A percentile compares a stretch with the other conserved stretches of the same genome.
Evolutionary conservation across 805 yeast species (phyloP).

Genomic region (Candida pini): DNA sequence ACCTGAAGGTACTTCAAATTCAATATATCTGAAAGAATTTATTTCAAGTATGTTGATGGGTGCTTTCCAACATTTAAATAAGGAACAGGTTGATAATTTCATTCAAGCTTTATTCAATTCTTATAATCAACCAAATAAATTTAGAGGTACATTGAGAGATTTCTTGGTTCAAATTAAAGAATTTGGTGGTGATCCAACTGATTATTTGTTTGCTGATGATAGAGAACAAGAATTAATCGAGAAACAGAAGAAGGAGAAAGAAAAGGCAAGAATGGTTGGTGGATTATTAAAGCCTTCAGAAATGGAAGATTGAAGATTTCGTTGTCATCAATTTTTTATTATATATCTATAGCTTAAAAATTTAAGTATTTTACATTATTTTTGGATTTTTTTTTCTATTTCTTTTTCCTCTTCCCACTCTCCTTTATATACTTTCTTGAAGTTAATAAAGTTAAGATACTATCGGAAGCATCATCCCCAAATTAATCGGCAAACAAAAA

Average conservation of each 20-base stretch:
- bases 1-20: conserved; percentile 79
- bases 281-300: conserved; percentile 94
- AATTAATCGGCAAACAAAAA: no score
- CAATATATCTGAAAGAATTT: conserved; percentile 72
- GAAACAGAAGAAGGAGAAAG: conserved; percentile 63
- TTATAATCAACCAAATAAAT: conserved; percentile 67
- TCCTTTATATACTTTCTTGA: neutral
- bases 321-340: conserved; percentile 1
- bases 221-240: conserved; percentile 72
- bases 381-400: neutral
- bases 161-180: conserved; percentile 95
- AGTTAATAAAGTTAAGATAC: no score
- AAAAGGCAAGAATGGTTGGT: conserved; percentile 81
- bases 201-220: conserved; percentile 91
- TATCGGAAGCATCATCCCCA: no score
- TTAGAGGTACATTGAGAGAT: conserved; percentile 84
- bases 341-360: neutral
- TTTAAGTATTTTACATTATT: neutral
- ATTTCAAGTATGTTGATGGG: conserved; percentile 72
- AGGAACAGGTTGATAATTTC: conserved; percentile 77
- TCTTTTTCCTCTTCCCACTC: neutral
- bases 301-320: conserved; percentile 55
- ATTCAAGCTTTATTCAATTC: conserved; percentile 68
- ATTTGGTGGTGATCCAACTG: conserved; percentile 92
- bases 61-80: conserved; percentile 90